Evolutionary conservation across 1,284 basidiomycete species (phyloP), one percentile per base, ranked within the genome.

Genomic region (Fistulina hepatica): DNA sequence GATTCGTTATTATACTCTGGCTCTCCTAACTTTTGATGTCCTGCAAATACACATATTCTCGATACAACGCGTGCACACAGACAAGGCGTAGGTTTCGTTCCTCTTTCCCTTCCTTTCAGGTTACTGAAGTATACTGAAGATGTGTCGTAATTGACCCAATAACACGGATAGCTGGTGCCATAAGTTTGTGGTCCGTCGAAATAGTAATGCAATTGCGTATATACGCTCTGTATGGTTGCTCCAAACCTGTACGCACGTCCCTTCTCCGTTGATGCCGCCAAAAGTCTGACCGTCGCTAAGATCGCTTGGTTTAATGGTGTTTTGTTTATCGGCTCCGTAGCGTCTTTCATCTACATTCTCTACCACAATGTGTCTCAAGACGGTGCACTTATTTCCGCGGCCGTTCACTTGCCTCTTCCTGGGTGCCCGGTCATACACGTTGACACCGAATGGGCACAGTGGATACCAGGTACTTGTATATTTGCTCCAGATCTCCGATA

Each of bases 1-100:
- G 64, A 63, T 67, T 35, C 57, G 63, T 32, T 67, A 65, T 38
- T 67, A 64, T 45, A 64, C 61, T 6, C 57, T 67, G 20, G 43
- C 55, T n/a, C 51, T 64, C 2, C 44, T 63, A 3, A 33, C 61
- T 1, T 63, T 65, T 44, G 63, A 65, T 35, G 57, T 60, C 3
- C 47, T 59, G 1, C 63, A 65, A 45, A 65, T 63, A 16, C 63
- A 67, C 39, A 41, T 54, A 4, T 65, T 64, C 37, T 38, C 58
- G 3, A 51, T 47, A 15, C 58, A 54, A 6, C 54, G 56, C 6
- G 46, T 62, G 2, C 48, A 54, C 3, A 52, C 46, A 8, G 47
- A 55, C 33, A 47, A 46, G 22, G 33, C 59, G 58, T 61, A 41
- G n/a, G 60, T 47, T 16, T n/a, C 23, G 10, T 6, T 13, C 16